phyloP scores from a whole-genome alignment of 1,284 basidiomycete genomes.

The Xanthoconium separans region DNA sequence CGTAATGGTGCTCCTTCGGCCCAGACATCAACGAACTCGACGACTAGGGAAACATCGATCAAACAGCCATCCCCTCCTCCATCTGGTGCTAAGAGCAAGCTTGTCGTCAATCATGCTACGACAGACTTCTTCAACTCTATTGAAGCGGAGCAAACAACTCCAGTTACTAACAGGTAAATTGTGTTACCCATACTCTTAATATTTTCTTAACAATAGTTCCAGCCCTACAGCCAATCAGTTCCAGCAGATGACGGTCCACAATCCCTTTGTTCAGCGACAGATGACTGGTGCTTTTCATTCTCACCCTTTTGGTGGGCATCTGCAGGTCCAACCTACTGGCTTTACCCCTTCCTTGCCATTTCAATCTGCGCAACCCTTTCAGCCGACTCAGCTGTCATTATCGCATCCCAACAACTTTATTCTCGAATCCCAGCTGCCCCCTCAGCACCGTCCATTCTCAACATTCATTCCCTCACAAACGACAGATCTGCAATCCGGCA shows the following conservation, averaged over 20 bases:
- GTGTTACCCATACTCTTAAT: not conserved
- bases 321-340: constrained; percentile 61
- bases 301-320: constrained; percentile 40
- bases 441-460: constrained; percentile 56
- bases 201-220: constrained; percentile 14
- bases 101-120: constrained; percentile 43
- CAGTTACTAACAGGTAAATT: constrained; percentile 54
- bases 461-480: constrained; percentile 49
- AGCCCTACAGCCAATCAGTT: constrained; percentile 57
- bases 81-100: constrained; percentile 22
- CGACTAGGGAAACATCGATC: constrained; percentile 13
- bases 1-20: constrained; percentile 26
- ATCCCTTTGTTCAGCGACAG: constrained; percentile 74
- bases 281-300: constrained; percentile 43
- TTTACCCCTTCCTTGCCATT: constrained; percentile 49
- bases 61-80: constrained; percentile 26
- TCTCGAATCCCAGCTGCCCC: constrained; percentile 31
- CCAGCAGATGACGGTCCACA: constrained; percentile 64
- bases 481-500: constrained; percentile 17
- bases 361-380: constrained; percentile 30
- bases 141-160: constrained; percentile 74
- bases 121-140: constrained; percentile 93
- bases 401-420: constrained; percentile 47
- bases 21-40: constrained; percentile 15
- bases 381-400: constrained; percentile 10